Evolutionary conservation across 805 yeast genomes (phyloP).

Genomic region (Nadsonia fulvescens): DNA sequence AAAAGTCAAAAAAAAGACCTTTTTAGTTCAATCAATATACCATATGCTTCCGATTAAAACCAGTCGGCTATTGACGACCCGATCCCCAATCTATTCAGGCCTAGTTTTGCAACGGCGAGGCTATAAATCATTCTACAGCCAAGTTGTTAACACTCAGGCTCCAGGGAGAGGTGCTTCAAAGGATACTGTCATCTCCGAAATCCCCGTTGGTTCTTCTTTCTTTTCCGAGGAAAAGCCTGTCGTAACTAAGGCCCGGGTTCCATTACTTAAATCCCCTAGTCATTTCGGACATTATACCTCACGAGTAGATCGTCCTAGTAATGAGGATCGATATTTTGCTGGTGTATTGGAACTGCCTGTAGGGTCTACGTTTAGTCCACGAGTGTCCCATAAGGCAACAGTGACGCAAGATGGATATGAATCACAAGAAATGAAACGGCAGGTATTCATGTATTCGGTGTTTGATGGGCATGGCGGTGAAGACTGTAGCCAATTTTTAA

Average conservation of each 20-base stretch:
- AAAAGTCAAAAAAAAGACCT: too few relatives aligned
- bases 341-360: slow-evolving; percentile 35
- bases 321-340: slow-evolving; percentile 69
- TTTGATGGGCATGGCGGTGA: slow-evolving; percentile 94
- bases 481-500: slow-evolving; percentile 48
- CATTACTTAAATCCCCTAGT: slow-evolving; percentile 45
- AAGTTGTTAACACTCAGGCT: too few relatives aligned
- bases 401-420: slow-evolving; percentile 7
- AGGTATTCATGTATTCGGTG: slow-evolving; percentile 51
- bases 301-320: slow-evolving; percentile 56
- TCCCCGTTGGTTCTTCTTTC: too few relatives aligned
- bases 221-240: too few relatives aligned
- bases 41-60: too few relatives aligned
- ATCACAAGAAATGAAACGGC: slow-evolving; percentile 9
- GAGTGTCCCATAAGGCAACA: slow-evolving; percentile 6
- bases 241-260: slow-evolving; percentile 39
- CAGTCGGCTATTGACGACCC: too few relatives aligned
- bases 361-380: slow-evolving; percentile 14
- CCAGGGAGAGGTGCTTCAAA: too few relatives aligned
- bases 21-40: too few relatives aligned
- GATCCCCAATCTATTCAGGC: too few relatives aligned
- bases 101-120: too few relatives aligned
- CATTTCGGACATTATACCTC: slow-evolving; percentile 66
- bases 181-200: too few relatives aligned
- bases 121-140: too few relatives aligned